Conservation (phyloP, 768 basidiomycete genomes). For the Russula dissimulans region DNA sequence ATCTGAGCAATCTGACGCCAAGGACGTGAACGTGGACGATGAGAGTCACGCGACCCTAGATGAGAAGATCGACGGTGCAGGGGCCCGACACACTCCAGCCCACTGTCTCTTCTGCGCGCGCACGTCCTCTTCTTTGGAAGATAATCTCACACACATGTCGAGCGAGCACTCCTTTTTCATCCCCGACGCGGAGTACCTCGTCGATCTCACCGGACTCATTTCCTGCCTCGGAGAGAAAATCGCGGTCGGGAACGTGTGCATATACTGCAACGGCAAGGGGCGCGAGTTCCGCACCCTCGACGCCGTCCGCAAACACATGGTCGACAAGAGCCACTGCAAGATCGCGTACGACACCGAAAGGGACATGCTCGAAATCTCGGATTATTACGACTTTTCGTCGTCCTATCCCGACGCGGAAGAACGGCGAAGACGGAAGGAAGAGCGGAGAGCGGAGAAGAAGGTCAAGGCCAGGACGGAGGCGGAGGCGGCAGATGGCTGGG, state of each 20-base stretch:
- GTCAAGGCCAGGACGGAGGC: background rate
- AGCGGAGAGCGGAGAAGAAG: slow-evolving; percentile 7
- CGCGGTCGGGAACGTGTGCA: slow-evolving; percentile 85
- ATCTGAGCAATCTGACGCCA: slow-evolving; percentile 28
- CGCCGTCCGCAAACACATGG: slow-evolving; percentile 92
- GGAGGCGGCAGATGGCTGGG: slow-evolving; percentile 25
- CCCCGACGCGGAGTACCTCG: slow-evolving; percentile 85
- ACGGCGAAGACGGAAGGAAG: slow-evolving; percentile 17
- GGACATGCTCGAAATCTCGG: slow-evolving; percentile 81
- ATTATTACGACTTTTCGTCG: slow-evolving; percentile 84
- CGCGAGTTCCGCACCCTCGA: slow-evolving; percentile 76
- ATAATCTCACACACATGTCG: slow-evolving; percentile 84
- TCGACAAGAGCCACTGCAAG: slow-evolving; percentile 94
- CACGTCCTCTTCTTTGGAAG: slow-evolving; percentile 42
- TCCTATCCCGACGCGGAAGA: slow-evolving; percentile 59
- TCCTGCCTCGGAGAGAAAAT: slow-evolving; percentile 88
- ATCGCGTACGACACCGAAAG: slow-evolving; percentile 77
- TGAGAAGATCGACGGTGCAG: slow-evolving; percentile 63
- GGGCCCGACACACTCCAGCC: slow-evolving; percentile 47
- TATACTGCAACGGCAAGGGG: slow-evolving; percentile 79
- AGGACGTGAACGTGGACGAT: background rate
- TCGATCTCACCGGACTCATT: slow-evolving; percentile 75
- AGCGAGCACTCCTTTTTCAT: slow-evolving; percentile 86
- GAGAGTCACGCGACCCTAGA: slow-evolving; percentile 42
- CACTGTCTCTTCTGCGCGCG: slow-evolving; percentile 83